phyloP scores from a whole-genome alignment of 108 stramenopile species.

The Mediolabrus comicus region DNA sequence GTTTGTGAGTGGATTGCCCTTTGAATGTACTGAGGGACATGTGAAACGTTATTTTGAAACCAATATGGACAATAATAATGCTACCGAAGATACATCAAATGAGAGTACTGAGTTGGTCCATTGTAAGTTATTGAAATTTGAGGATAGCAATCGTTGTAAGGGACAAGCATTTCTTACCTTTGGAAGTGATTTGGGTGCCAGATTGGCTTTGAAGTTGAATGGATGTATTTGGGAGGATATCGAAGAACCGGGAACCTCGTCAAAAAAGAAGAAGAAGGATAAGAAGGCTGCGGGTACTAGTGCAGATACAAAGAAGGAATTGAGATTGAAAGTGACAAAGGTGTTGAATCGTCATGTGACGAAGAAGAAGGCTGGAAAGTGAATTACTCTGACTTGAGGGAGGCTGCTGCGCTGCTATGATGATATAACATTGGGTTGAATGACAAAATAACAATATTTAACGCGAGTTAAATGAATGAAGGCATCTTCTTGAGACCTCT shows the following conservation, averaged over 20 bases:
- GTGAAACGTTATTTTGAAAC: conserved; percentile 62
- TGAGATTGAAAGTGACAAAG: conserved; percentile 75
- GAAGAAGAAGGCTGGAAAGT: conserved; percentile 30
- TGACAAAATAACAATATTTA: no score
- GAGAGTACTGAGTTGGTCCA: conserved; percentile 56
- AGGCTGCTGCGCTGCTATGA: no score
- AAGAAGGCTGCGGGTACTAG: conserved; percentile 23
- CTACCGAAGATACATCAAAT: not conserved
- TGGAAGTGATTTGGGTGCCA: conserved; percentile 64
- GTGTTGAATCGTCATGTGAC: conserved; percentile 66
- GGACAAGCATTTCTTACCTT: conserved; percentile 79
- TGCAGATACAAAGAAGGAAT: conserved; percentile 40
- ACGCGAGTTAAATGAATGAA: no score
- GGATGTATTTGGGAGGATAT: conserved; percentile 49
- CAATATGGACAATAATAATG: conserved; percentile 6
- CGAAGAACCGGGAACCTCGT: conserved; percentile 29
- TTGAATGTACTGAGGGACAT: conserved; percentile 61
- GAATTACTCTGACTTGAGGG: not conserved
- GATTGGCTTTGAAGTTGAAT: conserved; percentile 62
- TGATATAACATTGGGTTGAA: no score
- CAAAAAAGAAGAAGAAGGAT: conserved; percentile 36
- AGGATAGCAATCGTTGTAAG: conserved; percentile 82
- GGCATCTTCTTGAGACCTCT: no score
- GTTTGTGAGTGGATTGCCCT: conserved; percentile 84
- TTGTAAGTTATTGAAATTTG: conserved; percentile 76